phyloP scores from a whole-genome alignment of 2,329 filamentous ascomycete species.

The Cordyceps fumosorosea region DNA sequence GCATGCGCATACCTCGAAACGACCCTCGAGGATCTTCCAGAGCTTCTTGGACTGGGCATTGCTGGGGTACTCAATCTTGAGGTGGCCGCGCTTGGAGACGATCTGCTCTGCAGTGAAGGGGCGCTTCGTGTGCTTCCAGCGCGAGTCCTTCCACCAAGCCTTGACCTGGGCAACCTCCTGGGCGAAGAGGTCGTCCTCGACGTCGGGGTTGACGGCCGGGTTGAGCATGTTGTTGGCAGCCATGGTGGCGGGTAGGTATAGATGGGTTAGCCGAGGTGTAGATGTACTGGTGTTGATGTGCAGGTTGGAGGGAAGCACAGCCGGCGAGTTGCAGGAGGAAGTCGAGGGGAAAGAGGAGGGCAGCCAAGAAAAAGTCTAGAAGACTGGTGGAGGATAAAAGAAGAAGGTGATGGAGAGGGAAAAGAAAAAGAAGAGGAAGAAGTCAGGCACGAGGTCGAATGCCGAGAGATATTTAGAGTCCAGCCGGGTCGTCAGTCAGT shows the following conservation, averaged over 20 bases:
- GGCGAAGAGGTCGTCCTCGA: constrained; percentile 62
- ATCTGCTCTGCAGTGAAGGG: constrained; percentile 96
- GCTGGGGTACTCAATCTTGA: constrained; percentile 88
- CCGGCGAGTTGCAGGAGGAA: neutral
- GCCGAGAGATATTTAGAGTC: constrained; percentile 18
- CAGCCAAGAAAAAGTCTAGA: neutral
- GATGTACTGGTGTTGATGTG: neutral
- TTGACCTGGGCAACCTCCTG: constrained; percentile 84
- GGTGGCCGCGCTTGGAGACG: constrained; percentile 84
- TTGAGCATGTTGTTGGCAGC: constrained; percentile 57
- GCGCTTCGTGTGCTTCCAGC: constrained; percentile 89
- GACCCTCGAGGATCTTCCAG: constrained; percentile 79
- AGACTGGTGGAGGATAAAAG: constrained; percentile 10
- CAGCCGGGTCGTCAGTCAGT: constrained; percentile 14
- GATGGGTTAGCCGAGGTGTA: constrained; percentile 11
- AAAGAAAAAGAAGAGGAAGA: constrained; percentile 14
- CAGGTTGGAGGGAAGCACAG: neutral
- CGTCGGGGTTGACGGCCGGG: constrained; percentile 47
- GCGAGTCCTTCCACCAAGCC: constrained; percentile 86
- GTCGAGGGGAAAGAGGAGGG: neutral
- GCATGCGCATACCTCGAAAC: constrained; percentile 64
- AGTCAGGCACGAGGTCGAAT: constrained; percentile 5
- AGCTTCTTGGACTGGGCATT: constrained; percentile 89
- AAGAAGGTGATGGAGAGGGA: constrained; percentile 12
- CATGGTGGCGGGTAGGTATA: constrained; percentile 35